phyloP scores from a whole-genome alignment of 495 filamentous ascomycete species.

The Rostrohypoxylon terebratum region DNA sequence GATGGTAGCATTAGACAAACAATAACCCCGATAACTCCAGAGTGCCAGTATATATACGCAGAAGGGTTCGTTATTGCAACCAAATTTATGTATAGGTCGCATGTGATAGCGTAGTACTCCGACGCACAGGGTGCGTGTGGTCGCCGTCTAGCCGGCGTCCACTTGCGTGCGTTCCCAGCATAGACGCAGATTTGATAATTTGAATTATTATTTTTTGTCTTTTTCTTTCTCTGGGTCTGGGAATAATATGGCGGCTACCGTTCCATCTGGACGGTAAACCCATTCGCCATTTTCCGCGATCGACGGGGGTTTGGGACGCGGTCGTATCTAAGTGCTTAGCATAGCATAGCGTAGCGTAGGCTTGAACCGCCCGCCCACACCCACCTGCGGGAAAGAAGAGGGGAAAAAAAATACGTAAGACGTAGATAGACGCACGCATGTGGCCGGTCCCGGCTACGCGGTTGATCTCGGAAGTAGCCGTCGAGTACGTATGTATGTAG shows the following conservation, averaged over 20 bases:
- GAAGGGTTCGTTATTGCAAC: conserved; percentile 1
- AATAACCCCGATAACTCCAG: conserved; percentile 5
- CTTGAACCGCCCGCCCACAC: not conserved
- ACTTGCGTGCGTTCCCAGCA: too few species aligned
- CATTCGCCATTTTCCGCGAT: not conserved
- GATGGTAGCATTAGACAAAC: not conserved
- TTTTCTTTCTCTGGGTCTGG: not conserved
- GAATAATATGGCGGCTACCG: not conserved
- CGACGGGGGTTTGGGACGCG: not conserved
- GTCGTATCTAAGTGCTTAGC: not conserved
- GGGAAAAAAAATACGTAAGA: too few species aligned
- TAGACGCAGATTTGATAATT: too few species aligned
- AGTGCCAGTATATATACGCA: conserved; percentile 5
- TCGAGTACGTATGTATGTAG: not conserved
- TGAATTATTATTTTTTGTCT: too few species aligned
- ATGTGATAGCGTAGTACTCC: not conserved
- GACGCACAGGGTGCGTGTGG: not conserved
- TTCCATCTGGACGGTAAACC: not conserved
- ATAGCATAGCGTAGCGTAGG: not conserved
- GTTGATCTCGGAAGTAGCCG: not conserved
- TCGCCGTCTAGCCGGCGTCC: too few species aligned
- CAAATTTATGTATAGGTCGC: conserved; percentile 1
- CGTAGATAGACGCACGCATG: not conserved
- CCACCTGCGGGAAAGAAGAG: not conserved
- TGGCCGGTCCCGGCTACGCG: not conserved